These are phyloP conservation scores for Knufia fluminis DNA, from an alignment of 2,329 filamentous ascomycete genomes.

Conservation along the genomic window DNA sequence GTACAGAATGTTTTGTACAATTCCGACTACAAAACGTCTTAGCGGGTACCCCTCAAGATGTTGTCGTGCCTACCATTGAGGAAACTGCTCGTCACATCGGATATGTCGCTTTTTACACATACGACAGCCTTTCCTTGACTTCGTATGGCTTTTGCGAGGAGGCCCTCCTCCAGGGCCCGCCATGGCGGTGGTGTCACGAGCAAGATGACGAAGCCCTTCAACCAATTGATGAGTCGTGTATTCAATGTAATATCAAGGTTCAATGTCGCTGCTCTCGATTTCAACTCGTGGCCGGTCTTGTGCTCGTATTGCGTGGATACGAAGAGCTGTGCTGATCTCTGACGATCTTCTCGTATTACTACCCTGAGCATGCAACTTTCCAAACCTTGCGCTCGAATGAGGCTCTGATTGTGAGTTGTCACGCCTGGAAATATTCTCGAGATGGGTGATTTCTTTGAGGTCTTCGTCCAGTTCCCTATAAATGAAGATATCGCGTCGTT, in stretches of 20 bases:
- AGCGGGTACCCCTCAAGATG: conserved; percentile 3
- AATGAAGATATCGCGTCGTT: too few species aligned
- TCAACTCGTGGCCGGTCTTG: not conserved
- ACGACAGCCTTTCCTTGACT: conserved; percentile 96
- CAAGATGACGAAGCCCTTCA: not conserved
- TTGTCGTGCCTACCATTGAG: conserved; percentile 66
- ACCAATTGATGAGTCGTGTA: not conserved
- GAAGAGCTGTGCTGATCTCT: not conserved
- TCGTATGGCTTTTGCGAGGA: conserved; percentile 86
- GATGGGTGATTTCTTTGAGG: too few species aligned
- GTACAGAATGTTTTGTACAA: conserved; percentile 97
- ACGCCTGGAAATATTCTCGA: not conserved
- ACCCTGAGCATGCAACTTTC: not conserved
- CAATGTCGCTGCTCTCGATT: not conserved
- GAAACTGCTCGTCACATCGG: conserved; percentile 93
- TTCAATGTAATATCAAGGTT: not conserved
- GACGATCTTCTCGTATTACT: conserved; percentile 1
- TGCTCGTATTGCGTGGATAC: not conserved
- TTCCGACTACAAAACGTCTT: conserved; percentile 61
- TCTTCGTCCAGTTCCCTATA: too few species aligned
- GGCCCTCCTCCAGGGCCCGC: conserved; percentile 91
- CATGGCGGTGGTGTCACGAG: conserved; percentile 45
- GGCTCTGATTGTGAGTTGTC: not conserved
- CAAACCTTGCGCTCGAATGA: not conserved
- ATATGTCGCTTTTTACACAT: conserved; percentile 98